Evolutionary conservation across 352 stramenopile species (phyloP).

Genomic region (Pythium angustatum): DNA sequence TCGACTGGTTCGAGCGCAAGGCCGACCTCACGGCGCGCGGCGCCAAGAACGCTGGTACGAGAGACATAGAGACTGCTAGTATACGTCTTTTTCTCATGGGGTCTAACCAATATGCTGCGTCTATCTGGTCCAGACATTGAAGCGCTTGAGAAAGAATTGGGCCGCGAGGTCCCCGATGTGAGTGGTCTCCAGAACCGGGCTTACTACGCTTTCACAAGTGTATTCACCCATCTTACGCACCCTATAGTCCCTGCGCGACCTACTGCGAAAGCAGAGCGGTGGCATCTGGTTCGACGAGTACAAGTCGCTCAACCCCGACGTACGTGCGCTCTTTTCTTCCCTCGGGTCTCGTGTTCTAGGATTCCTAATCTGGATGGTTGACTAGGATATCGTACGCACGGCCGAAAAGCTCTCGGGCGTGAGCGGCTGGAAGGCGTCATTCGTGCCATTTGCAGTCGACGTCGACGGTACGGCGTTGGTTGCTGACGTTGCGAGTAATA

Average conservation of each 20-base stretch:
- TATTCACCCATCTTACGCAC: background rate
- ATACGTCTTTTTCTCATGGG: no score
- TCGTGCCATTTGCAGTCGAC: slow-evolving; percentile 75
- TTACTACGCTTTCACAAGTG: background rate
- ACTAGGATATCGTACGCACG: slow-evolving; percentile 58
- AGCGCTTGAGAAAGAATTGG: slow-evolving; percentile 66
- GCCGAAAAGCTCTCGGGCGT: slow-evolving; percentile 46
- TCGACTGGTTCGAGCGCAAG: slow-evolving; percentile 87
- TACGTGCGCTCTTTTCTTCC: no score
- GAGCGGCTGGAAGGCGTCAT: slow-evolving; percentile 58
- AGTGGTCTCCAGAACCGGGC: background rate
- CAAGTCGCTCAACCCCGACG: slow-evolving; percentile 60
- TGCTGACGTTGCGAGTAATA: slow-evolving; percentile 47
- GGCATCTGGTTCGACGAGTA: slow-evolving; percentile 87
- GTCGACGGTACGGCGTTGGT: slow-evolving; percentile 69
- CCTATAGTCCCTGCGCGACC: slow-evolving; percentile 59
- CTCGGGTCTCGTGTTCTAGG: no score
- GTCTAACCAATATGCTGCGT: background rate
- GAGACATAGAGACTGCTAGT: no score
- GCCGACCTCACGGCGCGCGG: slow-evolving; percentile 45
- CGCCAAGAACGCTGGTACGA: slow-evolving; percentile 50
- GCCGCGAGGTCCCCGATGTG: slow-evolving; percentile 58
- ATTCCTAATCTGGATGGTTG: background rate
- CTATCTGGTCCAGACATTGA: slow-evolving; percentile 52
- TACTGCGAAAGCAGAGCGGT: slow-evolving; percentile 74